These are phyloP conservation scores for Solanum dulcamara DNA, from an alignment of 257 asterid genomes.

Conservation along the genomic window DNA sequence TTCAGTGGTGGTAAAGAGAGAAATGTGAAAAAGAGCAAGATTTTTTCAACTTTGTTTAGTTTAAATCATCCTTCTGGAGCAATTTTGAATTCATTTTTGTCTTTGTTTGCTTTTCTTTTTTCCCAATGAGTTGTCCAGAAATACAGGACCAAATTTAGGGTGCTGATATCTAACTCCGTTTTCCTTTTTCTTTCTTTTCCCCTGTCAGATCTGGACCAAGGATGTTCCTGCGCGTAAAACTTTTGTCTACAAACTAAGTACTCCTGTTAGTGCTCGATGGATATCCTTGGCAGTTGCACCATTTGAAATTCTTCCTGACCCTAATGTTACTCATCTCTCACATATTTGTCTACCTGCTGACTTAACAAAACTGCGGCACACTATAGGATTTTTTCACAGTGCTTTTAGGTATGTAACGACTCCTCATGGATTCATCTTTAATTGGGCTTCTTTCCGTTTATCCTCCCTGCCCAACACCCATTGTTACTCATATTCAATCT, in stretches of 20 bases:
- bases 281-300: conserved; percentile 89
- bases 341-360: conserved; percentile 67
- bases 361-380: conserved; percentile 72
- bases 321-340: conserved; percentile 50
- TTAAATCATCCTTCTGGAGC: neutral
- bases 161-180: neutral
- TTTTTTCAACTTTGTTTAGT: neutral
- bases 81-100: neutral
- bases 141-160: neutral
- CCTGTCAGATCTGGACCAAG: conserved; percentile 61
- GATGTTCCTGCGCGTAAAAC: conserved; percentile 92
- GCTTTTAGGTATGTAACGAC: conserved; percentile 59
- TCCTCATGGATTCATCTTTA: neutral
- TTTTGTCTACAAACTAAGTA: conserved; percentile 66
- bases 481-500: neutral
- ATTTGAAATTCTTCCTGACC: conserved; percentile 81
- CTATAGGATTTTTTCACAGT: conserved; percentile 66
- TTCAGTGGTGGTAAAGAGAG: neutral
- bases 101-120: neutral
- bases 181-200: neutral
- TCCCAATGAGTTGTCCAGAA: neutral
- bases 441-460: neutral
- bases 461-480: neutral
- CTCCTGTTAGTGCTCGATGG: conserved; percentile 93
- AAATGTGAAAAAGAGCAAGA: neutral